Evolutionary conservation across 371 early-diverging fungal species (phyloP).

Genomic region (Actinomortierella ambigua): DNA sequence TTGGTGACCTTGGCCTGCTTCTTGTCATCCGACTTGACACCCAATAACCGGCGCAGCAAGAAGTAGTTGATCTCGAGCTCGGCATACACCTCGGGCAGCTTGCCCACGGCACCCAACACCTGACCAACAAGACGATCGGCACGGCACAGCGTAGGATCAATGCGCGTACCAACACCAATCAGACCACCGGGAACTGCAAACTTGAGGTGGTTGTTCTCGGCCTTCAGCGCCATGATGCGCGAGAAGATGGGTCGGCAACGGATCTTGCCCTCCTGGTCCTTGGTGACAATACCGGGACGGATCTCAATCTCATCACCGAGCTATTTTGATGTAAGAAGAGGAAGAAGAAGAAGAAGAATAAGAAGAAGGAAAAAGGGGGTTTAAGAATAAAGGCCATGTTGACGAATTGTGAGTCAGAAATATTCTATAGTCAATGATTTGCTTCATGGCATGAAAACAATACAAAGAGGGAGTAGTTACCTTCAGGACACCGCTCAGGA

Average conservation of each 20-base stretch:
- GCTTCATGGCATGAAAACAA: too few relatives aligned
- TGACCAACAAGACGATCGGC: conserved; percentile 99
- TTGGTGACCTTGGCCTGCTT: conserved; percentile 95
- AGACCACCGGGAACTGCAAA: conserved; percentile 99
- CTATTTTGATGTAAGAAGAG: conserved; percentile 13
- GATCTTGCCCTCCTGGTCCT: conserved; percentile 90
- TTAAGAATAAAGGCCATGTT: conserved; percentile 46
- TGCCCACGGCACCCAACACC: conserved; percentile 96
- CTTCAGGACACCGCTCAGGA: conserved; percentile 95
- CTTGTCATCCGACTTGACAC: conserved; percentile 96
- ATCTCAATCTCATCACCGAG: conserved; percentile 99
- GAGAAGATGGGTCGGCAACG: conserved; percentile 94
- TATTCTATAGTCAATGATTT: too few relatives aligned
- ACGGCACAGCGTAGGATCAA: conserved; percentile 99
- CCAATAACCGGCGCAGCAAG: conserved; percentile 95
- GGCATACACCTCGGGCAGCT: conserved; percentile 95
- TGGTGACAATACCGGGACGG: conserved; percentile 97
- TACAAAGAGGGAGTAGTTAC: conserved; percentile 8
- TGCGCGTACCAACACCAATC: conserved; percentile 98
- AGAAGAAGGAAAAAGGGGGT: neutral
- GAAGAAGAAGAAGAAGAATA: conserved; percentile 4
- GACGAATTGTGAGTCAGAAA: conserved; percentile 56
- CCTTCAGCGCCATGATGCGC: conserved; percentile 90
- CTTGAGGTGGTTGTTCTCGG: conserved; percentile 94
- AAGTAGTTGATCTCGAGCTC: conserved; percentile 97